A percentile compares a stretch with the other conserved stretches of the same genome.
Conservation (phyloP, 1,284 basidiomycete species). For the Rhizoctonia solani region DNA sequence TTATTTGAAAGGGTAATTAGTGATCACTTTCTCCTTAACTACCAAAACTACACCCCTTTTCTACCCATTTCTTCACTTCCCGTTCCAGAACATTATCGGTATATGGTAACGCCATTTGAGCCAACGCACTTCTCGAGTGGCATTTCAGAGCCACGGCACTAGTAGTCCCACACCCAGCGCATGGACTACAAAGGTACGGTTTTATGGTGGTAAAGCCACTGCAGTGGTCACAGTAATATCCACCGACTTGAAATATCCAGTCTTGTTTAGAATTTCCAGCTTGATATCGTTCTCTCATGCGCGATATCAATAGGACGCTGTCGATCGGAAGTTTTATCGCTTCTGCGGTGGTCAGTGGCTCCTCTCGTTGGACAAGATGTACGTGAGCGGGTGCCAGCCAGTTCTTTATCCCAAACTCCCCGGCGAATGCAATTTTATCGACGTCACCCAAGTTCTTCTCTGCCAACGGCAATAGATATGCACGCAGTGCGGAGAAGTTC, state of each 20-base stretch:
- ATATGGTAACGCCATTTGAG: neutral
- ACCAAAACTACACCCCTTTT: neutral
- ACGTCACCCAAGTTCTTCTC: neutral
- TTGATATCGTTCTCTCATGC: conserved; percentile 4
- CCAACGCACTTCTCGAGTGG: neutral
- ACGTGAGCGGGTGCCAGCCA: conserved; percentile 7
- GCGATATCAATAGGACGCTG: neutral
- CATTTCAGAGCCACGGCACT: neutral
- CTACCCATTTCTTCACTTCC: neutral
- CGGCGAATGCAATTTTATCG: conserved; percentile 13
- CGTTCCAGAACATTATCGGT: neutral
- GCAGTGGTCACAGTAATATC: too few relatives aligned
- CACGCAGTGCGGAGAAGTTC: conserved; percentile 8
- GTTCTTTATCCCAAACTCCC: conserved; percentile 1
- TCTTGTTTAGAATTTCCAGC: neutral
- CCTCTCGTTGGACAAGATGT: neutral
- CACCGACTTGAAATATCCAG: neutral
- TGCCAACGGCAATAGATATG: neutral
- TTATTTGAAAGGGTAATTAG: neutral
- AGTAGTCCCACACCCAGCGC: neutral
- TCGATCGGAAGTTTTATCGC: neutral
- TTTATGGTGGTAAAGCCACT: neutral
- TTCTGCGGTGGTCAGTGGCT: neutral
- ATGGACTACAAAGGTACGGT: neutral
- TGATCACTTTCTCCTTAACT: neutral